phyloP scores from a whole-genome alignment of 495 filamentous ascomycete species.

The Aspergillus panamensis region DNA sequence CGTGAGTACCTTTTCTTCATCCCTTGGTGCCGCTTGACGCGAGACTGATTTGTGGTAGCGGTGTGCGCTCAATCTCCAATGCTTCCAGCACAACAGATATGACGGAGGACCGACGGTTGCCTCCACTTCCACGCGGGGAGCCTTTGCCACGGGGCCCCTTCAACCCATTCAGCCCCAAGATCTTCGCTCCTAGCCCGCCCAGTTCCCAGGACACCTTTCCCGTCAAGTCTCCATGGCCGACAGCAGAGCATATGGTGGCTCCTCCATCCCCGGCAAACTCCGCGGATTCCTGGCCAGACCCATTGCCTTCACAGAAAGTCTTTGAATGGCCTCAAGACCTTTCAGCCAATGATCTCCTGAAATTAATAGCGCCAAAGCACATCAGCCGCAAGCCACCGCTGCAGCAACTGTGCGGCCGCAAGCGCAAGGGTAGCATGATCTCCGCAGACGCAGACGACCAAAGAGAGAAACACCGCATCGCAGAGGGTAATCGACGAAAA shows the following conservation, averaged over 20 bases:
- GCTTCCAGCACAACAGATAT: slow-evolving; percentile 19
- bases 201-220: slow-evolving; percentile 38
- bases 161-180: slow-evolving; percentile 36
- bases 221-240: slow-evolving; percentile 37
- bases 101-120: slow-evolving; percentile 40
- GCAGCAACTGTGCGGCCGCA: slow-evolving; percentile 46
- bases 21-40: background rate
- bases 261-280: slow-evolving; percentile 46
- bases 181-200: slow-evolving; percentile 36
- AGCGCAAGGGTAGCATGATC: slow-evolving; percentile 42
- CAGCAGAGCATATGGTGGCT: slow-evolving; percentile 32
- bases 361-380: slow-evolving; percentile 38
- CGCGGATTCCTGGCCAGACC: slow-evolving; percentile 44
- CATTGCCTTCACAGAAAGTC: slow-evolving; percentile 32
- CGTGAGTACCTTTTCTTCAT: slow-evolving; percentile 30
- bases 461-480: slow-evolving; percentile 47
- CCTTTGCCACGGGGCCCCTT: slow-evolving; percentile 44
- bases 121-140: slow-evolving; percentile 42
- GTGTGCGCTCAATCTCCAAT: slow-evolving; percentile 20
- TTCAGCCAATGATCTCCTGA: slow-evolving; percentile 35
- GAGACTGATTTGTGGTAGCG: slow-evolving; percentile 21
- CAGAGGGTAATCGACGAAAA: slow-evolving; percentile 46
- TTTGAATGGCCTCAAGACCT: slow-evolving; percentile 39
- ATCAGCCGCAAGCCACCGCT: slow-evolving; percentile 45
- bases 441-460: slow-evolving; percentile 40